Evolutionary conservation across 345 rosid species (phyloP), one percentile per base, ranked within the genome.

Genomic region (Gossypium arboreum): DNA sequence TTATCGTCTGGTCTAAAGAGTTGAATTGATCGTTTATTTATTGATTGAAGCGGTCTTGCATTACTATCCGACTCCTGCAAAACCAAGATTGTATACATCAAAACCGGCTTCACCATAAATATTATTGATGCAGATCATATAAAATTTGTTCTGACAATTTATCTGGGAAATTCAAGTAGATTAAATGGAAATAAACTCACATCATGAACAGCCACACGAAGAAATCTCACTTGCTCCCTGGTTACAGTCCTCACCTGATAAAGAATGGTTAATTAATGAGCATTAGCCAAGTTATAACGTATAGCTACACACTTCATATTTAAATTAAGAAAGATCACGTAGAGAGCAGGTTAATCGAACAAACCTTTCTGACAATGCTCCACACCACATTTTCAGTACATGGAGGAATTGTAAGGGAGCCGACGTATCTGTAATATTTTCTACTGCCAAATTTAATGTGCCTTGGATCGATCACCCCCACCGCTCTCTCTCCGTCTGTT

Each of bases 341-440:
- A 25, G 17, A 12, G 34, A 54, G 64, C 25, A 24, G 39, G 41
- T 25, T 59, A 60, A 27, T 25, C 25, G 15, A 15, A 27, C 16
- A 45, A 24, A 91, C 98, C 91, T 92, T 87, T 68, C 68, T 75
- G 16, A 87, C 78, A 52, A 94, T 62, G 77, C 85, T 92, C 97
- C 98, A 94, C 16, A 74, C 18, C 51, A 92, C 90, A 75, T 89
- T 84, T 78, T 92, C 85, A 0, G 90, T 85, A 85, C 98, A 94
- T 67, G 98, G 97, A 82, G 97, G 98, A 75, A 67, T 2, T 0
- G 97, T 94, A 22, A 94, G 97, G 61, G 97, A 94, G 61, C 98
- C 97, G 4, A 85, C 44, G 75, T 92, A 94, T 81, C 95, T 84
- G 74, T 83, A 94, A 73, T 87, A 94, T 76, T 88, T 84, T 79